These are phyloP conservation scores for Microascus cirrosus DNA, from an alignment of 2,329 filamentous ascomycete genomes.

Conservation along the genomic window DNA sequence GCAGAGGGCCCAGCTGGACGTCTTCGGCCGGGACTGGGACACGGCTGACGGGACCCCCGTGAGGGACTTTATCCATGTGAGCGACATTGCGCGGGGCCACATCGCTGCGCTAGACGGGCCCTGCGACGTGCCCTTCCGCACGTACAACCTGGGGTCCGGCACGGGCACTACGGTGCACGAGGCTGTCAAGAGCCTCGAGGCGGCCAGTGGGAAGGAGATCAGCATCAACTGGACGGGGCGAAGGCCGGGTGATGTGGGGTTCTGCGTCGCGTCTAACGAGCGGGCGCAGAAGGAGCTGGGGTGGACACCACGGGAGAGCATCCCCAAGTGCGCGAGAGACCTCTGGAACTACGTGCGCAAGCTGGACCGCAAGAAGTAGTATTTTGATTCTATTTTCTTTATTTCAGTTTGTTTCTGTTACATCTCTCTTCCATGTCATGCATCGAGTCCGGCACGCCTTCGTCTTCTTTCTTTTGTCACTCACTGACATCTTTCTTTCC, in stretches of 20 bases:
- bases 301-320: conserved; percentile 22
- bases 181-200: conserved; percentile 26
- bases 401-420: neutral
- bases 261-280: conserved; percentile 27
- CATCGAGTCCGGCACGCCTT: neutral
- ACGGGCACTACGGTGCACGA: conserved; percentile 31
- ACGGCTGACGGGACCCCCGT: conserved; percentile 55
- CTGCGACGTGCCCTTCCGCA: conserved; percentile 19
- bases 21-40: conserved; percentile 55
- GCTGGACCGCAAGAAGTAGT: neutral
- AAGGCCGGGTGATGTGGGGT: conserved; percentile 30
- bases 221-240: conserved; percentile 22
- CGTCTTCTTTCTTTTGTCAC: neutral
- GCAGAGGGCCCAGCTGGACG: conserved; percentile 36
- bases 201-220: conserved; percentile 21
- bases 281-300: conserved; percentile 28
- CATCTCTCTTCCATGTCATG: neutral
- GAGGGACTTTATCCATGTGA: conserved; percentile 58
- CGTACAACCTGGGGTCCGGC: conserved; percentile 35
- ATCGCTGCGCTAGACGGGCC: conserved; percentile 41
- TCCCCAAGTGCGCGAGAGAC: conserved; percentile 19
- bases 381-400: neutral
- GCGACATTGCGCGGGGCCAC: conserved; percentile 53
- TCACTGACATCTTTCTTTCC: neutral
- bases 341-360: conserved; percentile 20